Conservation (phyloP, 495 filamentous ascomycete species). For the Penicillium salamii region DNA sequence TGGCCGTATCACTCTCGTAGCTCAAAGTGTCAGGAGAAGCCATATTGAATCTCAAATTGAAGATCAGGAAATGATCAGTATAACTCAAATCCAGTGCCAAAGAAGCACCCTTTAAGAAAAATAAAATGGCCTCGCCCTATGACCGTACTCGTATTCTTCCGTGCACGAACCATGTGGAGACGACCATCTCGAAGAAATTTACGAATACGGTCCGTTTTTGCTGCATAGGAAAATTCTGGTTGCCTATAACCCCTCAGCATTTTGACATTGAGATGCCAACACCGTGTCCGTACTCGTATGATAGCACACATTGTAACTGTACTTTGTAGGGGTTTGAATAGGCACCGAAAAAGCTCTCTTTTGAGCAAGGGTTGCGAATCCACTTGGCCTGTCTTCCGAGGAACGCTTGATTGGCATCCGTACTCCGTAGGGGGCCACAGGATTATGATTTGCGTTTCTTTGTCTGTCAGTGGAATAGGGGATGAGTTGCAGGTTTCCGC, state of each 20-base stretch:
- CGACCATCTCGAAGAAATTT: neutral
- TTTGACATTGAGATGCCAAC: neutral
- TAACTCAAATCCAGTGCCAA: neutral
- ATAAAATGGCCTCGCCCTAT: neutral
- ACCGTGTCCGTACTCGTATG: too few relatives aligned
- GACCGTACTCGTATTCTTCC: constrained; percentile 9
- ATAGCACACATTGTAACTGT: too few relatives aligned
- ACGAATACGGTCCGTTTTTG: neutral
- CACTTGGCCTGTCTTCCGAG: too few relatives aligned
- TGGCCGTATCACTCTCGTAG: constrained; percentile 24
- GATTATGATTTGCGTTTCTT: too few relatives aligned
- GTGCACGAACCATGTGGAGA: constrained; percentile 16
- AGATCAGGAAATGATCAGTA: neutral
- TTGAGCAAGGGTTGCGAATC: neutral
- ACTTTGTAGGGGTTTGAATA: too few relatives aligned
- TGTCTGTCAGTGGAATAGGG: too few relatives aligned
- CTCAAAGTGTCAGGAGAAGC: constrained; percentile 7
- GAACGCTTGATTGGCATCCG: neutral
- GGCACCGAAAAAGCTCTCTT: neutral
- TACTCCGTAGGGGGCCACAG: too few relatives aligned
- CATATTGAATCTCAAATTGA: constrained; percentile 2
- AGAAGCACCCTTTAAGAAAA: neutral
- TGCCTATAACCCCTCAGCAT: neutral
- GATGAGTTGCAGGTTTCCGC: too few relatives aligned
- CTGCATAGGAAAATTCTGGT: neutral